Evolutionary conservation across 352 stramenopile genomes (phyloP), one percentile per base, ranked within the genome.

Genomic region (Phytopythium delawarense): DNA sequence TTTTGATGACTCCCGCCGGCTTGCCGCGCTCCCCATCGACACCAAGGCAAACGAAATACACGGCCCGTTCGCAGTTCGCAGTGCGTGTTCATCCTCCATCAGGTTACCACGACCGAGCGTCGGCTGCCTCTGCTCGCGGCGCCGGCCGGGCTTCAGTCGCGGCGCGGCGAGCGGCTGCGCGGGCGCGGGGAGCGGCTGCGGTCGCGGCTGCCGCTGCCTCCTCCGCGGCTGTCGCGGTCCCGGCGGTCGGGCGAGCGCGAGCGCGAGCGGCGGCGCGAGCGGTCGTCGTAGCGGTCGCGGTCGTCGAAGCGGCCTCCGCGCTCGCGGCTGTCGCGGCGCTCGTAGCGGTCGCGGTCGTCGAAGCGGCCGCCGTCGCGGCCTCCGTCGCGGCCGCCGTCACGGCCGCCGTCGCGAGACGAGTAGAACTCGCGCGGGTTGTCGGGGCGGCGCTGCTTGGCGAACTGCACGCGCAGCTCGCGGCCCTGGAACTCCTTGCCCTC

Each of bases 381-480:
- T 18, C 53, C 45, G 46, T 63, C 39, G 37, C 66, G 67, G 51
- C 71, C 66, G n/a, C 69, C 58, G 23, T 64, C 56, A 58, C 66
- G 64, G 32, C 72, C 64, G 18, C 71, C 71, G 40, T 65, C 66
- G 1, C 39, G 34, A 16, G 67, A 64, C n/a, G 72, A 78, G 69
- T 91, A 91, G 48, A 87, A 91, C 67, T 91, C 81, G 42, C 79
- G 65, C 52, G 81, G 81, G 75, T 91, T 91, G 63, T 91, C 81
- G 11, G 81, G 81, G 23, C 81, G 81, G 62, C 79, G 79, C 75
- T 91, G 79, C 68, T 88, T 87, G 54, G 82, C 82, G 64, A 88
- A 89, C 67, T 91, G 79, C 68, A 91, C 84, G 66, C 79, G 79
- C 66, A 91, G 60, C 63, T 87, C 71, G 55, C 81, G 78, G 58